phyloP scores from a whole-genome alignment of 2,329 filamentous ascomycete species.

The Fusarium concolor region DNA sequence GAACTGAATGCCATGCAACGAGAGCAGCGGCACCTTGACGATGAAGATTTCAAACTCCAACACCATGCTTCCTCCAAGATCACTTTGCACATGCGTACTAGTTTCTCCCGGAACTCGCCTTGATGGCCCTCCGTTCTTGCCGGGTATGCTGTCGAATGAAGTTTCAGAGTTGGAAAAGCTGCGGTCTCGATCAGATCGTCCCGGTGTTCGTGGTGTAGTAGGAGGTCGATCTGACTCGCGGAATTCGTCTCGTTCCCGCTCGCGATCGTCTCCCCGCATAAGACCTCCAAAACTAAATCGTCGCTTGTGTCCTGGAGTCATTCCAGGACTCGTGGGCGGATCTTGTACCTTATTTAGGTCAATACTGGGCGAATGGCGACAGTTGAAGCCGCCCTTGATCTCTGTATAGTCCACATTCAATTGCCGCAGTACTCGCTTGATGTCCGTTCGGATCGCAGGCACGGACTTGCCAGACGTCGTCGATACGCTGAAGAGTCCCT shows the following conservation, averaged over 20 bases:
- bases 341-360: slow-evolving; percentile 81
- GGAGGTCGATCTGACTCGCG: slow-evolving; percentile 65
- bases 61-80: slow-evolving; percentile 85
- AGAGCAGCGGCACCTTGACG: slow-evolving; percentile 94
- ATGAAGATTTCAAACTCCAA: slow-evolving; percentile 96
- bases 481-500: slow-evolving; percentile 95
- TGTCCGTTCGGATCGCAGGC: slow-evolving; percentile 84
- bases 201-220: slow-evolving; percentile 57
- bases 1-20: slow-evolving; percentile 95
- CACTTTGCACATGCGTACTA: slow-evolving; percentile 89
- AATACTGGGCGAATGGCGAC: slow-evolving; percentile 89
- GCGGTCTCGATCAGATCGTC: slow-evolving; percentile 67
- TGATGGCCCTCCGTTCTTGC: slow-evolving; percentile 62
- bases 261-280: slow-evolving; percentile 67
- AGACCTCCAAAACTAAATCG: slow-evolving; percentile 86
- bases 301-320: slow-evolving; percentile 71
- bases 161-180: slow-evolving; percentile 90
- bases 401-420: slow-evolving; percentile 92
- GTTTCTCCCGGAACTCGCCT: slow-evolving; percentile 83
- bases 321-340: slow-evolving; percentile 67
- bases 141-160: slow-evolving; percentile 78
- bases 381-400: slow-evolving; percentile 93
- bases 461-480: slow-evolving; percentile 95
- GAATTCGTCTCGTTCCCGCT: slow-evolving; percentile 78
- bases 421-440: slow-evolving; percentile 88